Base-by-base conservation (phyloP, 2,329 filamentous ascomycete genomes). In the Coniochaeta sp. region DNA sequence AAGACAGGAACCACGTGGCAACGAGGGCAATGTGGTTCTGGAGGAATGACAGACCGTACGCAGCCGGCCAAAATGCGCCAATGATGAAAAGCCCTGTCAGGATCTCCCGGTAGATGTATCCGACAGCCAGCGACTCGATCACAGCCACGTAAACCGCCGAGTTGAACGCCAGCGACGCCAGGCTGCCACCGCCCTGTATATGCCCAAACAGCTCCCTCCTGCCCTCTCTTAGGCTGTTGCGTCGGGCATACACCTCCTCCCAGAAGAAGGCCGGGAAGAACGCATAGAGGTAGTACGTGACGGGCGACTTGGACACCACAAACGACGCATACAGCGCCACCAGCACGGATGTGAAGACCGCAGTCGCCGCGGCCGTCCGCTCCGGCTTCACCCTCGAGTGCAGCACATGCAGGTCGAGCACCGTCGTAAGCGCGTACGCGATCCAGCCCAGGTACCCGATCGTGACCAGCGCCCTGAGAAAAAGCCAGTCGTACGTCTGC, bases 401-500 rank as follows among this genome's bases (percentile, higher is more conserved):
- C 28, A 98, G 78, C 58, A 99, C 91, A 73, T 96, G 91, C 58
- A 93, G 77, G 70, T 96, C 89, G 63, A 98, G 81, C 56, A 98
- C 92, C 0, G 89, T 96, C 0, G 91, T 95, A 58, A 96, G 78
- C 1, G 93, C 91, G 73, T 93, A 99, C 1, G 89, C 89, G 70
- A 98, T 96, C 93, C 93, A 99, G 22, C 95, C 95, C 8, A 98
- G 77, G 69, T 98, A 99, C 19, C 95, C 95, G 14, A 89, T 71
- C 1, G 95, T 97, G 62, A 99, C 89, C 57, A 99, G 80, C 1
- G 91, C 89, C 62, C 95, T 84, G 38, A 99, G 77, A 75, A 99
- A 99, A 2, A 99, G 81, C 95, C 95, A 99, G 76, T 99, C 95
- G 69, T 99, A 99, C 0, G 93, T 99, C 74, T 99, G 95, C 28